Conservation (phyloP, 192 early-diverging fungal species). For the Coemansia sp. region DNA sequence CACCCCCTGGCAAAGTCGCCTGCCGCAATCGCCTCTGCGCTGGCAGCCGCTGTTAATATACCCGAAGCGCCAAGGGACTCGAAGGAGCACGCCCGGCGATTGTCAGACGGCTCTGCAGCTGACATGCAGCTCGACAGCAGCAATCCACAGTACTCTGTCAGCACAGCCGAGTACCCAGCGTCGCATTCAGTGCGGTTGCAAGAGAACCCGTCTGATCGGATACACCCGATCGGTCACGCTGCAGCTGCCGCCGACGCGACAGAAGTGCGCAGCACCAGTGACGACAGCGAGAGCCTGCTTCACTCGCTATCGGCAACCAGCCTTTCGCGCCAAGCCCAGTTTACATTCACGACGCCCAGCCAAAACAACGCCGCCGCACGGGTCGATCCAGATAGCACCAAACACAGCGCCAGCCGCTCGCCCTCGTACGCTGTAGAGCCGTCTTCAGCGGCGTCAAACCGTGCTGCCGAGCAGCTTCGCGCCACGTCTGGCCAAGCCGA, state of each 20-base stretch:
- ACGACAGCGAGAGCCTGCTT: constrained; percentile 12
- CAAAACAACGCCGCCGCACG: background rate
- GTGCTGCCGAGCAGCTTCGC: background rate
- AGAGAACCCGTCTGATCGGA: no score
- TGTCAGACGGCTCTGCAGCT: background rate
- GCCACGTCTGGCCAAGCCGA: constrained; percentile 16
- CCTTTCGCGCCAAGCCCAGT: constrained; percentile 37
- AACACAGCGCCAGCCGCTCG: background rate
- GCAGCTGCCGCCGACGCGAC: background rate
- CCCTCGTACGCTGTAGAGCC: background rate
- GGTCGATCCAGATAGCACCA: background rate
- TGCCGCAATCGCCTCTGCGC: background rate
- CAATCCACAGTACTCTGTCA: constrained; percentile 2
- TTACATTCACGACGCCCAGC: constrained; percentile 26
- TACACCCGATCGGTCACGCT: background rate
- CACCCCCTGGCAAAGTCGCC: background rate
- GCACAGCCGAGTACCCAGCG: background rate
- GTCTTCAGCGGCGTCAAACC: background rate
- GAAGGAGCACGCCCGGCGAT: background rate
- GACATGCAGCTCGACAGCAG: constrained; percentile 22
- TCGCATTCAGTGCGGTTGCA: background rate
- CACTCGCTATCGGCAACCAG: constrained; percentile 21
- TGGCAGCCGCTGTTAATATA: background rate
- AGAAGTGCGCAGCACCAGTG: background rate
- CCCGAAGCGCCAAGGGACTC: background rate